Evolutionary conservation across 2,329 filamentous ascomycete genomes (phyloP).

Genomic region (Ascochyta clinopodiicola): DNA sequence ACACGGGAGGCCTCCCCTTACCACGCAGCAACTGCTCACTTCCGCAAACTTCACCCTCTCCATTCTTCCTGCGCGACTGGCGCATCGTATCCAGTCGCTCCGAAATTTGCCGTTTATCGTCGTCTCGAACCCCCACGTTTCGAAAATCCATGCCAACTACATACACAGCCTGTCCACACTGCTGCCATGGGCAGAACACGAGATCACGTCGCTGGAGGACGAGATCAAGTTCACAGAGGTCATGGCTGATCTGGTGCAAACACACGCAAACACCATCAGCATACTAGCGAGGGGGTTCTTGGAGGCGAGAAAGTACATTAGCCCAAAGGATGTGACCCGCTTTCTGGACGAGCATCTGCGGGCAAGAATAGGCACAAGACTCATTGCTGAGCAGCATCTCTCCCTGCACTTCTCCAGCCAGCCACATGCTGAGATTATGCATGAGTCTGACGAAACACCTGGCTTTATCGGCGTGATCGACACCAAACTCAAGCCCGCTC

Average conservation of each 20-base stretch:
- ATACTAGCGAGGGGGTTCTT: slow-evolving; percentile 90
- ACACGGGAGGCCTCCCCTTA: slow-evolving; percentile 83
- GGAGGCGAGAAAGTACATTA: slow-evolving; percentile 91
- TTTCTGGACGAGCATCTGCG: slow-evolving; percentile 95
- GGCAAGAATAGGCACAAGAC: slow-evolving; percentile 88
- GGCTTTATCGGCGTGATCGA: slow-evolving; percentile 96
- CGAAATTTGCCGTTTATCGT: slow-evolving; percentile 97
- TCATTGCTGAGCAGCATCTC: slow-evolving; percentile 97
- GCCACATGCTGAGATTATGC: slow-evolving; percentile 67
- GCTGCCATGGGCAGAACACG: slow-evolving; percentile 78
- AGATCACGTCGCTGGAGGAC: slow-evolving; percentile 79
- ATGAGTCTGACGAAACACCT: slow-evolving; percentile 51
- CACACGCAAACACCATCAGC: slow-evolving; percentile 92
- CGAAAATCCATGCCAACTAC: slow-evolving; percentile 95
- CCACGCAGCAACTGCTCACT: slow-evolving; percentile 77
- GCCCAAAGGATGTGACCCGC: slow-evolving; percentile 78
- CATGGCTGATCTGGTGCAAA: slow-evolving; percentile 92
- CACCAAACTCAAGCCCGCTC: slow-evolving; percentile 81
- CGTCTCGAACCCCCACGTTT: slow-evolving; percentile 95
- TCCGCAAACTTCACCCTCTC: slow-evolving; percentile 96
- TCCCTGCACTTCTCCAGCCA: slow-evolving; percentile 80
- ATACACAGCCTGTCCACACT: slow-evolving; percentile 90
- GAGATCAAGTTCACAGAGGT: slow-evolving; percentile 92
- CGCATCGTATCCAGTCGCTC: slow-evolving; percentile 90
- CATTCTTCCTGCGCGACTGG: slow-evolving; percentile 88